Conservation (phyloP, 805 yeast genomes). For the Scheffersomyces coipomensis region DNA sequence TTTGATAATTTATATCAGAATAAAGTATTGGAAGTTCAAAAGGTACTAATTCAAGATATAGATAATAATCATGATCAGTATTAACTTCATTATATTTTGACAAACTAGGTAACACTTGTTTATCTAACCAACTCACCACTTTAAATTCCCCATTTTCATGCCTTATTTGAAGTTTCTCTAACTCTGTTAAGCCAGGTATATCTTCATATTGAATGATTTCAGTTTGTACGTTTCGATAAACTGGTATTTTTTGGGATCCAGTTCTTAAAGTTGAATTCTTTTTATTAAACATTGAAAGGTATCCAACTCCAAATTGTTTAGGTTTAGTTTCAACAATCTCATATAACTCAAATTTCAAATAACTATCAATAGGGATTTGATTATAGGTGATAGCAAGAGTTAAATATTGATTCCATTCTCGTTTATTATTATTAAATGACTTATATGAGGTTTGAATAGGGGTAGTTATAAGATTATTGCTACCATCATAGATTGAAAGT, state of each 20-base stretch:
- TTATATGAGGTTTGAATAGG: conserved; percentile 37
- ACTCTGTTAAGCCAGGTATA: conserved; percentile 20
- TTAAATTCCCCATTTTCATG: conserved; percentile 69
- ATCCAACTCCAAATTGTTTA: conserved; percentile 59
- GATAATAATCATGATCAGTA: conserved; percentile 14
- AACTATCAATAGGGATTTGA: conserved; percentile 66
- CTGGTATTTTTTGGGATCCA: conserved; percentile 61
- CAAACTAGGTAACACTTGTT: conserved; percentile 25
- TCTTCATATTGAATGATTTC: conserved; percentile 20
- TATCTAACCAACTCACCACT: conserved; percentile 72
- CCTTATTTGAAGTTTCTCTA: conserved; percentile 54
- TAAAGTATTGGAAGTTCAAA: conserved; percentile 43
- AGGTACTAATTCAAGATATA: conserved; percentile 41
- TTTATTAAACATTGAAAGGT: conserved; percentile 56
- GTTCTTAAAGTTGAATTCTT: conserved; percentile 56
- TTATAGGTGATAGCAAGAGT: conserved; percentile 68
- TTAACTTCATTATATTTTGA: conserved; percentile 2
- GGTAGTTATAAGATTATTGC: conserved; percentile 21
- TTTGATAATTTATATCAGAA: conserved; percentile 29
- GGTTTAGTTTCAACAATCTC: conserved; percentile 60
- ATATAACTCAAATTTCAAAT: conserved; percentile 61
- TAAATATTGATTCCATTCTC: conserved; percentile 74
- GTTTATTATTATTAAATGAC: conserved; percentile 26
- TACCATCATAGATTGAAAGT: conserved; percentile 30
- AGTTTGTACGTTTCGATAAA: conserved; percentile 15